A percentile compares a stretch with the other conserved stretches of the same genome.
Conservation (phyloP, 1,284 basidiomycete genomes). For the Pseudozyma thailandica region DNA sequence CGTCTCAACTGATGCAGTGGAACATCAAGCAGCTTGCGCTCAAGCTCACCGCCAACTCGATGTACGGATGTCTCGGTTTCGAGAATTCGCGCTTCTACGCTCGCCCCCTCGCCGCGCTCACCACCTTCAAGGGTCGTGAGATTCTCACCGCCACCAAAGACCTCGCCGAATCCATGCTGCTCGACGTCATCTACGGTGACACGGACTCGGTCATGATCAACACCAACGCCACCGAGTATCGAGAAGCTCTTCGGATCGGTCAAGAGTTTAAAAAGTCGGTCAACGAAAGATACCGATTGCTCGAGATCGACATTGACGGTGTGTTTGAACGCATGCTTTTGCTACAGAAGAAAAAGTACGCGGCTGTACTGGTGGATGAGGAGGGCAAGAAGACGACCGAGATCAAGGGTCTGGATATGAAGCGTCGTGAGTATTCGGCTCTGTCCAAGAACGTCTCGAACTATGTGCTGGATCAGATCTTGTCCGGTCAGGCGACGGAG, state of each 20-base stretch:
- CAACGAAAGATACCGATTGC: conserved; percentile 91
- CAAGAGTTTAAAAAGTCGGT: conserved; percentile 92
- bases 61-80: conserved; percentile 99
- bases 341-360: conserved; percentile 99
- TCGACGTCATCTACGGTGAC: conserved; percentile 98
- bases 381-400: conserved; percentile 71
- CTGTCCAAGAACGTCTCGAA: conserved; percentile 88
- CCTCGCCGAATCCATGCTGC: conserved; percentile 85
- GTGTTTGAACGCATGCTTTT: conserved; percentile 92
- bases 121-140: conserved; percentile 97
- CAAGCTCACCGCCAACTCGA: conserved; percentile 98
- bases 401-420: conserved; percentile 99
- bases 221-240: conserved; percentile 87
- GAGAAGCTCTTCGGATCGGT: conserved; percentile 90
- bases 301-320: conserved; percentile 96
- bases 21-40: conserved; percentile 96
- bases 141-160: conserved; percentile 93
- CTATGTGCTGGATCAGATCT: conserved; percentile 78
- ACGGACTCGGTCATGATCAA: conserved; percentile 99
- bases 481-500: conserved; percentile 92
- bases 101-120: conserved; percentile 92
- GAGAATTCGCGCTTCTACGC: conserved; percentile 97
- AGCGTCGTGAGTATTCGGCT: conserved; percentile 91
- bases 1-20: conserved; percentile 86
- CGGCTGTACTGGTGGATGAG: conserved; percentile 79